A percentile compares a stretch with the other conserved stretches of the same genome.
These are phyloP conservation scores for Periconia sp. DNA, from an alignment of 2,329 filamentous ascomycete species.

Conservation along the genomic window DNA sequence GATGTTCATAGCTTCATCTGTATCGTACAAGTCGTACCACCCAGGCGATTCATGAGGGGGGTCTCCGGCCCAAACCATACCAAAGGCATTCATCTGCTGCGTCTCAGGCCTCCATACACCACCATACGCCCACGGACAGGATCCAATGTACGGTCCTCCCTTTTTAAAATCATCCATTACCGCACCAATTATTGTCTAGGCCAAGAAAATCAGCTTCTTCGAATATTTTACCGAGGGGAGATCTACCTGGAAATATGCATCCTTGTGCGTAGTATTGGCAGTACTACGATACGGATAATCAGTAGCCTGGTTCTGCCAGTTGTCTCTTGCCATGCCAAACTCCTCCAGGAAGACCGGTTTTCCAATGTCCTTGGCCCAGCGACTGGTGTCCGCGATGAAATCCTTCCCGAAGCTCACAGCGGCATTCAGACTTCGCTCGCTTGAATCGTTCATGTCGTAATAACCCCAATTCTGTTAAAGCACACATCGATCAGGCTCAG, in stretches of 20 bases:
- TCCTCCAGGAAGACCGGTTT: conserved; percentile 47
- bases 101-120: conserved; percentile 47
- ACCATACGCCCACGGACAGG: conserved; percentile 49
- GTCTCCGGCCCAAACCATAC: conserved; percentile 50
- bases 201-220: too few species aligned
- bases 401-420: conserved; percentile 43
- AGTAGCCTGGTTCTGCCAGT: conserved; percentile 45
- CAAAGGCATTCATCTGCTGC: conserved; percentile 45
- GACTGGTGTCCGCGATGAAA: conserved; percentile 42
- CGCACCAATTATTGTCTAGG: conserved; percentile 42
- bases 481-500: background rate
- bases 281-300: conserved; percentile 46
- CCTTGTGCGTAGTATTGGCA: conserved; percentile 45
- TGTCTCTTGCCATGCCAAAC: conserved; percentile 49
- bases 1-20: conserved; percentile 46
- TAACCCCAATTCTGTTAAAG: conserved; percentile 44
- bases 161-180: conserved; percentile 43
- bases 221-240: too few species aligned
- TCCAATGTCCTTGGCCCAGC: conserved; percentile 44
- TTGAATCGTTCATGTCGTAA: conserved; percentile 47
- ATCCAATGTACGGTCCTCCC: conserved; percentile 45
- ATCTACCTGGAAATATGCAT: conserved; percentile 42
- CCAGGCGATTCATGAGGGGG: conserved; percentile 48
- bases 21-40: conserved; percentile 50
- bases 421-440: conserved; percentile 33